phyloP scores from a whole-genome alignment of 176 grass and related monocot genomes.

The Oryza glumipatula region DNA sequence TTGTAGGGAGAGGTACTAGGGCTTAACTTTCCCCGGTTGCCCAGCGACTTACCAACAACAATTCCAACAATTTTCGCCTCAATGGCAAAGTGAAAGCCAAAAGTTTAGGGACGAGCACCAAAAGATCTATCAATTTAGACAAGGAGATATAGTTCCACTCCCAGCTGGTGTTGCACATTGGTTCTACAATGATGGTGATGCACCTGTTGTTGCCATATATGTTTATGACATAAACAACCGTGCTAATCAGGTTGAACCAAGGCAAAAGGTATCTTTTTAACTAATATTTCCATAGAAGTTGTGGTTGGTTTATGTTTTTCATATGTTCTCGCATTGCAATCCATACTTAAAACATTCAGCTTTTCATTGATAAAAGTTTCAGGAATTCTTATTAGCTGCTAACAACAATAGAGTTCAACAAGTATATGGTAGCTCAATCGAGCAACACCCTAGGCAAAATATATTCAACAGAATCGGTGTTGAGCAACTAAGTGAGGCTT shows the following conservation, averaged over 20 bases:
- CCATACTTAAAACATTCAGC: background rate
- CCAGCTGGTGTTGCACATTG: background rate
- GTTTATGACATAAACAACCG: background rate
- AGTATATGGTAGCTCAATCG: background rate
- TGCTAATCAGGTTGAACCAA: background rate
- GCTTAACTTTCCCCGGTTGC: background rate
- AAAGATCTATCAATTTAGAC: background rate
- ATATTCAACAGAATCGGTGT: background rate
- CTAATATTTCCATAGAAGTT: background rate
- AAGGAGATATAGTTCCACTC: background rate
- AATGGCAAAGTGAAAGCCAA: background rate
- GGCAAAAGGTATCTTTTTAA: background rate
- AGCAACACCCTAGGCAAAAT: background rate
- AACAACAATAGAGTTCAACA: constrained; percentile 1
- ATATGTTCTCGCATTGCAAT: no score
- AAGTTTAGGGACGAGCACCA: background rate
- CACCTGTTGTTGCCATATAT: background rate
- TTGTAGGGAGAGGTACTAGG: background rate
- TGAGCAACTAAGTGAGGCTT: background rate
- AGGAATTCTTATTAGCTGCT: background rate
- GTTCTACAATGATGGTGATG: background rate
- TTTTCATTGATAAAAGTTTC: background rate
- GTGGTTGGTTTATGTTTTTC: background rate
- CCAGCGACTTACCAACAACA: background rate
- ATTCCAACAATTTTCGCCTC: background rate